Conservation (phyloP, 192 early-diverging fungal species). For the Backusella macrospora region DNA sequence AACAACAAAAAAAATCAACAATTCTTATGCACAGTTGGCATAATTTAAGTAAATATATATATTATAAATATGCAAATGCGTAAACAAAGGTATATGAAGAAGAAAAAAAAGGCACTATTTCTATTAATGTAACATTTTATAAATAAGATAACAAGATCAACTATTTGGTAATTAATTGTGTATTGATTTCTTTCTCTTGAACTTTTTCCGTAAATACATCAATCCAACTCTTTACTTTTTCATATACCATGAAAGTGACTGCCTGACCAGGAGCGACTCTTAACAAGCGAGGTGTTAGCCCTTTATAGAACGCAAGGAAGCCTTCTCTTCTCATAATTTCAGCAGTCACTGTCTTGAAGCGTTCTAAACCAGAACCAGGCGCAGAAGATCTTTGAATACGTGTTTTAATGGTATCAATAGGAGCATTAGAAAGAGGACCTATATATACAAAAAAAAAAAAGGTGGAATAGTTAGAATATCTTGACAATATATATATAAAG, state of each 20-base stretch:
- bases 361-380: slow-evolving; percentile 70
- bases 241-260: slow-evolving; percentile 94
- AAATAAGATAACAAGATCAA: background rate
- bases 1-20: background rate
- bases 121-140: background rate
- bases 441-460: background rate
- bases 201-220: slow-evolving; percentile 40
- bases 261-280: slow-evolving; percentile 96
- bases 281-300: slow-evolving; percentile 86
- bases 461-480: background rate
- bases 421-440: slow-evolving; percentile 93
- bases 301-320: slow-evolving; percentile 91
- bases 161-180: slow-evolving; percentile 2
- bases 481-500: background rate
- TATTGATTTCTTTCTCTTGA: slow-evolving; percentile 20
- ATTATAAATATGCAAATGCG: background rate
- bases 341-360: slow-evolving; percentile 73
- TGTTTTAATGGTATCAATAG: slow-evolving; percentile 98
- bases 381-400: slow-evolving; percentile 88
- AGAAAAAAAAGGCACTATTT: background rate
- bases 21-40: background rate
- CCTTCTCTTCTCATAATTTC: slow-evolving; percentile 88
- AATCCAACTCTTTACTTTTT: slow-evolving; percentile 77
- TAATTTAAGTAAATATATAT: background rate
- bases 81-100: background rate